Evolutionary conservation across 2,329 filamentous ascomycete species (phyloP).

Genomic region (Stromatinia cepivora): DNA sequence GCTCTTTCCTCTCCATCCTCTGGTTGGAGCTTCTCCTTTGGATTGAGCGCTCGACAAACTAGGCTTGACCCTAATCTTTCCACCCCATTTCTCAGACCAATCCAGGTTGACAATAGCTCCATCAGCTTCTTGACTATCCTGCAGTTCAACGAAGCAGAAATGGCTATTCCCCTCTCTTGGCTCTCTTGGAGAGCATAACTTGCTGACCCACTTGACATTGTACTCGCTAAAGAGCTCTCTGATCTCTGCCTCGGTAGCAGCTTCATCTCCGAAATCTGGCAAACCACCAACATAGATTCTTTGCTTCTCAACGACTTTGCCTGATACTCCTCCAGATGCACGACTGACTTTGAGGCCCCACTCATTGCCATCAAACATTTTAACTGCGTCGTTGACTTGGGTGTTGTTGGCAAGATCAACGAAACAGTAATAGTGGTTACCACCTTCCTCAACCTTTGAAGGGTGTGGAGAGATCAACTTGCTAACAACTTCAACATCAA

Average conservation of each 20-base stretch:
- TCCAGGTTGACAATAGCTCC: constrained; percentile 50
- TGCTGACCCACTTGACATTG: constrained; percentile 44
- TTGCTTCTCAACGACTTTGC: constrained; percentile 40
- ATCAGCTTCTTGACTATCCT: constrained; percentile 54
- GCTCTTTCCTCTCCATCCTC: constrained; percentile 22
- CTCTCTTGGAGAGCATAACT: constrained; percentile 55
- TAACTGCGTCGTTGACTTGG: constrained; percentile 54
- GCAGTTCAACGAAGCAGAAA: constrained; percentile 65
- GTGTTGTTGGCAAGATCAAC: constrained; percentile 60
- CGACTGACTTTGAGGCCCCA: constrained; percentile 31
- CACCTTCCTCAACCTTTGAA: constrained; percentile 52
- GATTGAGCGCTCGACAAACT: constrained; percentile 18
- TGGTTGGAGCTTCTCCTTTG: constrained; percentile 20
- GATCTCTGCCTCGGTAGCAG: constrained; percentile 49
- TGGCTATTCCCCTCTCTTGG: constrained; percentile 55
- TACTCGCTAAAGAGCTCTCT: constrained; percentile 49
- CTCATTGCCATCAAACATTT: constrained; percentile 41
- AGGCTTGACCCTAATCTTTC: constrained; percentile 33
- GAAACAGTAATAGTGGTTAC: constrained; percentile 64
- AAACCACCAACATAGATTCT: constrained; percentile 54
- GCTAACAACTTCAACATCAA: constrained; percentile 45
- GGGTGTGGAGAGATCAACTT: constrained; percentile 57
- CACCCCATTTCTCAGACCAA: constrained; percentile 32
- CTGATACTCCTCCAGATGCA: constrained; percentile 26
- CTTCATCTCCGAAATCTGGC: constrained; percentile 50